Percentiles rank a stretch among this genome's conserved stretches.
Evolutionary conservation across 148 eudicot genomes (phyloP).

Genomic region (Rhododendron vialii): DNA sequence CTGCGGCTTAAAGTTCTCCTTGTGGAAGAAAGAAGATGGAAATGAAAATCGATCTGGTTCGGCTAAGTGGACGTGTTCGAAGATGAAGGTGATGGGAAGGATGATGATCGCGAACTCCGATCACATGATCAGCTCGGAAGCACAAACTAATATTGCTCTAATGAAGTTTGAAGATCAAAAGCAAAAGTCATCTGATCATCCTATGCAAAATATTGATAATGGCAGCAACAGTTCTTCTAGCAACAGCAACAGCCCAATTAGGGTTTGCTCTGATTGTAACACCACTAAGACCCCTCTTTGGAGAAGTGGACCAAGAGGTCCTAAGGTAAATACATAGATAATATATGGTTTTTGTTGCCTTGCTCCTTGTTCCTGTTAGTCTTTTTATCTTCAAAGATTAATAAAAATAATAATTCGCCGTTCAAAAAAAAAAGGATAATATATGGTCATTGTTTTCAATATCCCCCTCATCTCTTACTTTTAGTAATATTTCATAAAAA

Average conservation of each 20-base stretch:
- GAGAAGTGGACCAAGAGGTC: slow-evolving; percentile 89
- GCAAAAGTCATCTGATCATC: slow-evolving; percentile 15
- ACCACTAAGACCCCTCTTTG: slow-evolving; percentile 88
- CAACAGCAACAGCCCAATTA: slow-evolving; percentile 28
- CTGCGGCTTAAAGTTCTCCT: slow-evolving; percentile 29
- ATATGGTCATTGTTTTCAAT: not conserved
- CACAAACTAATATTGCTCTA: not conserved
- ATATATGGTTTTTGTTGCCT: not conserved
- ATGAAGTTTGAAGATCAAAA: slow-evolving; percentile 21
- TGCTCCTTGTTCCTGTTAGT: too few species aligned
- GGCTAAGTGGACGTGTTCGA: slow-evolving; percentile 59
- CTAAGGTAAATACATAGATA: slow-evolving; percentile 44
- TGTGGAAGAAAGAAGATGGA: slow-evolving; percentile 35
- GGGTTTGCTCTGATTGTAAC: slow-evolving; percentile 79
- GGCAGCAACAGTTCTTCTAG: slow-evolving; percentile 28
- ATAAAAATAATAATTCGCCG: too few species aligned
- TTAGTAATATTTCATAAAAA: not conserved
- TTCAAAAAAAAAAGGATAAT: too few species aligned
- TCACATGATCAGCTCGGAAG: not conserved
- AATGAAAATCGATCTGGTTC: slow-evolving; percentile 7
- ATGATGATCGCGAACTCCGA: slow-evolving; percentile 30
- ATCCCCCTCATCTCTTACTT: not conserved
- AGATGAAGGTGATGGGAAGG: slow-evolving; percentile 49
- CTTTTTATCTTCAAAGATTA: too few species aligned
- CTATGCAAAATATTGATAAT: slow-evolving; percentile 10